A percentile compares a stretch with the other conserved stretches of the same genome.
phyloP scores from a whole-genome alignment of 2,329 filamentous ascomycete species.

The Cladosporium austrohemisphaericum region DNA sequence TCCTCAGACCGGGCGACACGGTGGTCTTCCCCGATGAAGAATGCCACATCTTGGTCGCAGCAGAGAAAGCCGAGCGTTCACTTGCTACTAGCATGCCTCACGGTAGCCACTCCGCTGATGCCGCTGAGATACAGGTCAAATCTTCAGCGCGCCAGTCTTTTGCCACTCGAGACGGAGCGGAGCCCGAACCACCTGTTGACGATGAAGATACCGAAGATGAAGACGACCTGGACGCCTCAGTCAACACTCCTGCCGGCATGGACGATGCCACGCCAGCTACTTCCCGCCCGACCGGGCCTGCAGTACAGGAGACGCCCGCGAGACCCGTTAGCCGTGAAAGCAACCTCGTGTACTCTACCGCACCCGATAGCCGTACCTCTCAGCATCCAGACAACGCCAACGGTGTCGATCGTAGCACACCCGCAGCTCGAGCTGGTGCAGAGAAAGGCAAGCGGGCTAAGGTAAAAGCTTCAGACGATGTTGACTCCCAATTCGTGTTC shows the following conservation, averaged over 20 bases:
- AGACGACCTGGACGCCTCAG: background rate
- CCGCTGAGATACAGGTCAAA: constrained; percentile 6
- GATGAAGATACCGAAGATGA: constrained; percentile 4
- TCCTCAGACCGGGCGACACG: constrained; percentile 6
- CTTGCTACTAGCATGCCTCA: background rate
- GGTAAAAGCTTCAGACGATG: background rate
- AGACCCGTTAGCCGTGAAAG: background rate
- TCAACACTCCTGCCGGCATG: background rate
- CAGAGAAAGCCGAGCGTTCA: background rate
- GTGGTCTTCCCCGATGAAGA: background rate
- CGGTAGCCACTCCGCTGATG: background rate
- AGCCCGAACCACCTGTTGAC: background rate
- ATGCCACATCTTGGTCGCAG: background rate
- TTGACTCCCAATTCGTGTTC: constrained; percentile 7
- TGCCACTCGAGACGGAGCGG: too few relatives aligned
- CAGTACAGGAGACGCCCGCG: constrained; percentile 6
- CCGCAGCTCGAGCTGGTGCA: background rate
- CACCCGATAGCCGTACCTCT: background rate
- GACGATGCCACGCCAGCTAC: constrained; percentile 2
- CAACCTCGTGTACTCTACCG: constrained; percentile 3
- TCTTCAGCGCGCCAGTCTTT: background rate
- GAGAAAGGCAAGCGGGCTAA: background rate
- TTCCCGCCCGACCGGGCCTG: constrained; percentile 1
- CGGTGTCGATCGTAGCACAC: background rate
- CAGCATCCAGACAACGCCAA: background rate